Evolutionary conservation across 305 asterid genomes (phyloP).

Genomic region (Fraxinus velutina): DNA sequence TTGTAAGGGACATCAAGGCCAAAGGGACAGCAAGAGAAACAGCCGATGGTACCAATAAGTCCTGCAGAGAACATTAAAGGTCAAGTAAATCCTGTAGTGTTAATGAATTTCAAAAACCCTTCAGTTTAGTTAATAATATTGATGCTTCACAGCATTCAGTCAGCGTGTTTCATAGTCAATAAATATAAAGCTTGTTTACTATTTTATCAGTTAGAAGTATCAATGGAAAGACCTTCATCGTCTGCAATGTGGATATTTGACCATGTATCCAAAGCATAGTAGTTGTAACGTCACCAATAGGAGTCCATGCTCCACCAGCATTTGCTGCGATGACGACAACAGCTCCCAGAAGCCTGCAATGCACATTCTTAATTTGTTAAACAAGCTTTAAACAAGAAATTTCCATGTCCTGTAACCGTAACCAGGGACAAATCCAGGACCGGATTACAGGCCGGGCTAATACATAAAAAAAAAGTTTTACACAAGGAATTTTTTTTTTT

Average conservation of each 20-base stretch:
- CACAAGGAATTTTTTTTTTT: no score
- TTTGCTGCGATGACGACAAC: constrained; percentile 97
- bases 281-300: constrained; percentile 96
- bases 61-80: constrained; percentile 39
- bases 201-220: constrained; percentile 11
- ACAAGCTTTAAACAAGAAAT: not conserved
- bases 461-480: no score
- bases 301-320: constrained; percentile 99
- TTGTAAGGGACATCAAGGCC: constrained; percentile 90
- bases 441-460: no score
- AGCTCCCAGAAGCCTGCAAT: constrained; percentile 86
- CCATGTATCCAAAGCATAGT: constrained; percentile 99
- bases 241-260: constrained; percentile 82
- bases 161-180: not conserved
- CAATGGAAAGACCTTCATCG: constrained; percentile 71
- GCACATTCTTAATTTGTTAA: constrained; percentile 17
- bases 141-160: not conserved
- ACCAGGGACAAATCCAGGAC: no score
- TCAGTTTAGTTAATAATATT: not conserved
- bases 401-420: not conserved
- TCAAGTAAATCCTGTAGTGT: not conserved
- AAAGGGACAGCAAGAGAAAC: constrained; percentile 86
- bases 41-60: constrained; percentile 58
- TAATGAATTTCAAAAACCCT: not conserved
- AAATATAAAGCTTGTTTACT: constrained; percentile 1